phyloP scores from a whole-genome alignment of 352 stramenopile species.

The Hyaloperonospora arabidopsidis region DNA sequence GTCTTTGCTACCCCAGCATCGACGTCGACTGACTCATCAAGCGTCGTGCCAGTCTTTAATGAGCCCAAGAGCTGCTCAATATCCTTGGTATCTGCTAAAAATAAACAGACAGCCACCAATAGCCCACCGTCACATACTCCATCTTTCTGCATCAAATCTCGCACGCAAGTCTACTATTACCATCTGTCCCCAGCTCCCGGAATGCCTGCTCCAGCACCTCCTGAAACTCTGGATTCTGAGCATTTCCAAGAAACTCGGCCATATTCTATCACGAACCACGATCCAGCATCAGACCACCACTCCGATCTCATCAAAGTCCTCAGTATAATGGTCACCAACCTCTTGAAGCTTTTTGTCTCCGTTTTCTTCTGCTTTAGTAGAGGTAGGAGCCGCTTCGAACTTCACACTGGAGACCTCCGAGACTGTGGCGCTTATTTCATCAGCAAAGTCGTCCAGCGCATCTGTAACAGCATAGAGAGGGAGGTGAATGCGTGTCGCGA shows the following conservation, averaged over 20 bases:
- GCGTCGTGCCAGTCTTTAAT: constrained; percentile 34
- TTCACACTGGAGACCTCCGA: constrained; percentile 34
- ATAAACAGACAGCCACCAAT: not conserved
- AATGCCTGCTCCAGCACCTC: constrained; percentile 82
- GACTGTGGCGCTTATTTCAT: constrained; percentile 38
- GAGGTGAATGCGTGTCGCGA: not conserved
- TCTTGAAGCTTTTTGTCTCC: constrained; percentile 63
- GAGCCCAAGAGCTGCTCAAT: constrained; percentile 69
- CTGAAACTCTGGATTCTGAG: constrained; percentile 83
- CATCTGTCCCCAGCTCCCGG: constrained; percentile 64
- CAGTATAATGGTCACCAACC: constrained; percentile 20
- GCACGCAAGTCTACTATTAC: constrained; percentile 23
- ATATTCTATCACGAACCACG: constrained; percentile 45
- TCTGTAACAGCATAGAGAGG: constrained; percentile 28
- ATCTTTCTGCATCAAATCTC: not conserved
- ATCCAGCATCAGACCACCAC: constrained; percentile 7
- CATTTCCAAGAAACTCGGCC: constrained; percentile 78
- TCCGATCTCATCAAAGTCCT: not conserved
- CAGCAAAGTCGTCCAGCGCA: constrained; percentile 76
- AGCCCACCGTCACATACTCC: not conserved
- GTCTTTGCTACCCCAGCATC: constrained; percentile 80
- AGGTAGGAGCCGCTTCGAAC: constrained; percentile 33
- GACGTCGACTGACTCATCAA: constrained; percentile 62
- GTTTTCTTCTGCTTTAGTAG: constrained; percentile 37
- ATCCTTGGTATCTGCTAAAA: constrained; percentile 43